Percentiles rank a stretch among this genome's conserved stretches.
phyloP scores from a whole-genome alignment of 2,329 filamentous ascomycete genomes.

The Clonostachys solani region DNA sequence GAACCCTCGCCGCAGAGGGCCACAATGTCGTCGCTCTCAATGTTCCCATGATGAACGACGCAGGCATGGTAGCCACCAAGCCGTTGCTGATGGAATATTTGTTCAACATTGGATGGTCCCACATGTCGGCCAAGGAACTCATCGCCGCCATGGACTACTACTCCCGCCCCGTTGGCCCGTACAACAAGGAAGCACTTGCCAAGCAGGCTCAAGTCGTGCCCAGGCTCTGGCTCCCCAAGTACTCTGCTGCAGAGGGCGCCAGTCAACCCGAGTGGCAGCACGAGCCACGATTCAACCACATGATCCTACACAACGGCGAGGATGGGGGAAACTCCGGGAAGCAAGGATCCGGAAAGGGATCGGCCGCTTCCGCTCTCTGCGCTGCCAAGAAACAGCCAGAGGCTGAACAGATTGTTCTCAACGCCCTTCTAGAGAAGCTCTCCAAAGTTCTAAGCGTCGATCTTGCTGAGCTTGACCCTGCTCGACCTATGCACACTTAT shows the following conservation, averaged over 20 bases:
- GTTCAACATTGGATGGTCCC: slow-evolving; percentile 2
- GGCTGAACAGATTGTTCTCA: too few relatives aligned
- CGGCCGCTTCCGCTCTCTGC: too few relatives aligned
- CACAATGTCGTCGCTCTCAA: slow-evolving; percentile 13
- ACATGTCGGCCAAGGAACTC: slow-evolving; percentile 2
- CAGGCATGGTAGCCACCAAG: slow-evolving; percentile 13
- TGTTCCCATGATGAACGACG: slow-evolving; percentile 9
- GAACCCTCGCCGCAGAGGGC: slow-evolving; percentile 8
- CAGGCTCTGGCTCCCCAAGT: slow-evolving; percentile 4
- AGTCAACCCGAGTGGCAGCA: slow-evolving; percentile 4
- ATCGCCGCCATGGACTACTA: slow-evolving; percentile 1
- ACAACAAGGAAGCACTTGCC: neutral
- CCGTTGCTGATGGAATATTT: slow-evolving; percentile 3
- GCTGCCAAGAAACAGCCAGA: too few relatives aligned
- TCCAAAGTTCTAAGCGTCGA: too few relatives aligned
- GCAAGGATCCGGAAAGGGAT: too few relatives aligned
- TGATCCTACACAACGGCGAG: neutral
- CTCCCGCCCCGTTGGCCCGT: neutral
- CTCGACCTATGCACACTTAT: slow-evolving; percentile 31
- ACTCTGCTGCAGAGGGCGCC: slow-evolving; percentile 4
- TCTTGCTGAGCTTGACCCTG: too few relatives aligned
- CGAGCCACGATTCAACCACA: slow-evolving; percentile 4
- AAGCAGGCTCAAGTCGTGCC: neutral
- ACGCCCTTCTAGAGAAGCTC: too few relatives aligned
- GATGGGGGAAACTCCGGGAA: neutral